Evolutionary conservation across 768 basidiomycete species (phyloP).

Genomic region (Mycena polygramma): DNA sequence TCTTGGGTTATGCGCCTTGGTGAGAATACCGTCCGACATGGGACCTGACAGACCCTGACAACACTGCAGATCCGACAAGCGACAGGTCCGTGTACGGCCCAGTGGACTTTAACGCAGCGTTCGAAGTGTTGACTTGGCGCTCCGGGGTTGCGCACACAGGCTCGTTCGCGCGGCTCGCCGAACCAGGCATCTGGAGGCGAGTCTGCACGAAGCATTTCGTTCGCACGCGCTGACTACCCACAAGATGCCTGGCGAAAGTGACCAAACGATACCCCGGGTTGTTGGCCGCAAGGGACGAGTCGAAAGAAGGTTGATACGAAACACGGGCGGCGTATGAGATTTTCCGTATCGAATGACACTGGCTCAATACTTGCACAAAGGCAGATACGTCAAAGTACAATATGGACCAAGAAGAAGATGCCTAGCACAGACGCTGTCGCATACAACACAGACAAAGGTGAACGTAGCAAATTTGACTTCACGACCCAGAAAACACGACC

Average conservation of each 20-base stretch:
- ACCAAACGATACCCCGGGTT: background rate
- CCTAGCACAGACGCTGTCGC: no score
- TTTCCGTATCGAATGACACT: no score
- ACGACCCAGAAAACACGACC: no score
- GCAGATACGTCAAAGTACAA: no score
- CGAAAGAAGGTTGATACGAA: no score
- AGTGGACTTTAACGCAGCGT: background rate
- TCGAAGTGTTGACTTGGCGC: constrained; percentile 8
- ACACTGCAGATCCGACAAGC: background rate
- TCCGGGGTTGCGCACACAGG: background rate
- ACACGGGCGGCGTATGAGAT: no score
- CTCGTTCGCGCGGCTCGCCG: background rate
- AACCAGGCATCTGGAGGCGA: constrained; percentile 7
- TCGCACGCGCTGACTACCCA: background rate
- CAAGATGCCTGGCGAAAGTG: background rate
- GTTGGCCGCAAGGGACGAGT: no score
- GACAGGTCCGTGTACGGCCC: background rate
- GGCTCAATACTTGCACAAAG: no score
- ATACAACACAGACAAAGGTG: no score
- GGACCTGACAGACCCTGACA: background rate
- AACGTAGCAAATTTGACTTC: no score
- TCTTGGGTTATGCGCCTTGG: background rate
- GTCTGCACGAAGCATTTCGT: background rate
- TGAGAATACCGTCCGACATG: background rate
- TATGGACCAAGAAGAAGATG: no score